These are phyloP conservation scores for Alternaria angustiovoidea DNA, from an alignment of 2,329 filamentous ascomycete species.

Conservation along the genomic window DNA sequence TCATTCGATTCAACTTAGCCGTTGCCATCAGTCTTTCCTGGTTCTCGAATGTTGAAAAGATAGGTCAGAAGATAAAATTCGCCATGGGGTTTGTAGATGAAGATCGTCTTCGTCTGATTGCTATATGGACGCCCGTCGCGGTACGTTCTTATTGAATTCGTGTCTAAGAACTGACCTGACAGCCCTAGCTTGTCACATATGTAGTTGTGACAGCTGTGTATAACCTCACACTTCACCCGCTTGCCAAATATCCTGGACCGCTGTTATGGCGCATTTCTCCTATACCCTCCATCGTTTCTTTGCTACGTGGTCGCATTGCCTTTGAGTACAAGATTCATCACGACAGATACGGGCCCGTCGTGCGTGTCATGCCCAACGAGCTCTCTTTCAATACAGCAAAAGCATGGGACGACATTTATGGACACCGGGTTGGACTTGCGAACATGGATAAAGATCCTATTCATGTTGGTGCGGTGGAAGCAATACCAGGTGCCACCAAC, in stretches of 20 bases:
- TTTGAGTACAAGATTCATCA: slow-evolving; percentile 44
- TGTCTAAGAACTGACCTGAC: slow-evolving; percentile 9
- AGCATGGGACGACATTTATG: slow-evolving; percentile 47
- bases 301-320: slow-evolving; percentile 38
- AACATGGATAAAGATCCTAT: slow-evolving; percentile 49
- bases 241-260: slow-evolving; percentile 42
- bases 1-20: not conserved
- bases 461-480: slow-evolving; percentile 46
- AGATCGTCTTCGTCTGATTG: slow-evolving; percentile 32
- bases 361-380: slow-evolving; percentile 47
- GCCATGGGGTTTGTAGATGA: slow-evolving; percentile 40
- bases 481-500: slow-evolving; percentile 48
- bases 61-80: not conserved
- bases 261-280: slow-evolving; percentile 41
- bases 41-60: not conserved
- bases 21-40: not conserved
- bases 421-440: slow-evolving; percentile 38
- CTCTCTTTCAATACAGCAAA: slow-evolving; percentile 45
- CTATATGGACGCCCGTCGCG: slow-evolving; percentile 34
- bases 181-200: slow-evolving; percentile 30
- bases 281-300: slow-evolving; percentile 37
- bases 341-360: slow-evolving; percentile 46
- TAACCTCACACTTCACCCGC: slow-evolving; percentile 41
- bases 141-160: slow-evolving; percentile 19
- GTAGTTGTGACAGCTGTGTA: slow-evolving; percentile 34